Conservation (phyloP, 306 rosid genomes). For the Clitoria ternatea region DNA sequence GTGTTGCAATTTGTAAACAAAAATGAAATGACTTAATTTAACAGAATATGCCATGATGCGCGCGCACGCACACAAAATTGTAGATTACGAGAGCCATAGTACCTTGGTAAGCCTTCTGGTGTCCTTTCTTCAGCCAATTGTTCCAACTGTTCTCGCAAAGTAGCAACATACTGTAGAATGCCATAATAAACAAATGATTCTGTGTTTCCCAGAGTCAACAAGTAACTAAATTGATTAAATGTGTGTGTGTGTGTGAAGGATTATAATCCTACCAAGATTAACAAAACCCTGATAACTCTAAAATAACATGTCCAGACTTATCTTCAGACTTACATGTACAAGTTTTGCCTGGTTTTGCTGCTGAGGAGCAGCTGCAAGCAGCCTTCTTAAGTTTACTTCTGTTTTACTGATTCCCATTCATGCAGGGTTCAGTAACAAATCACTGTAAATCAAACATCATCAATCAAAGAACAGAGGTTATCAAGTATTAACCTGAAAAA, state of each 20-base stretch:
- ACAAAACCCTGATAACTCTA: background rate
- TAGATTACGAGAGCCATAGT: background rate
- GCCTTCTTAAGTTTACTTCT: slow-evolving; percentile 83
- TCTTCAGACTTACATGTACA: slow-evolving; percentile 56
- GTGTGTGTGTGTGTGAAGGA: too few relatives aligned
- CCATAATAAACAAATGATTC: slow-evolving; percentile 14
- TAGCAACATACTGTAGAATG: slow-evolving; percentile 70
- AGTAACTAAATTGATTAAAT: too few relatives aligned
- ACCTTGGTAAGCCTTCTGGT: slow-evolving; percentile 80
- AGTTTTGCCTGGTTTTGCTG: slow-evolving; percentile 86
- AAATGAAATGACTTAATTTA: background rate
- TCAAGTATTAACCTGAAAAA: background rate
- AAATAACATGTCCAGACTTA: background rate
- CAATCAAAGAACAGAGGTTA: background rate
- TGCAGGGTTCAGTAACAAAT: slow-evolving; percentile 17
- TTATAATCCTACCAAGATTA: too few relatives aligned
- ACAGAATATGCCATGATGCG: background rate
- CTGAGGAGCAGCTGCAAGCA: slow-evolving; percentile 83
- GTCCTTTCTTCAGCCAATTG: slow-evolving; percentile 85
- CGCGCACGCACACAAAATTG: background rate
- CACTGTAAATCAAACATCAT: background rate
- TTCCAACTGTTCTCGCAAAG: slow-evolving; percentile 77
- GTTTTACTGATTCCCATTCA: slow-evolving; percentile 78
- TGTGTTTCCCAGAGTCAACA: slow-evolving; percentile 1
- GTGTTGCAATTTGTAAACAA: background rate